Conservation (phyloP, 192 early-diverging fungal species). For the Chytriomyces hyalinus region DNA sequence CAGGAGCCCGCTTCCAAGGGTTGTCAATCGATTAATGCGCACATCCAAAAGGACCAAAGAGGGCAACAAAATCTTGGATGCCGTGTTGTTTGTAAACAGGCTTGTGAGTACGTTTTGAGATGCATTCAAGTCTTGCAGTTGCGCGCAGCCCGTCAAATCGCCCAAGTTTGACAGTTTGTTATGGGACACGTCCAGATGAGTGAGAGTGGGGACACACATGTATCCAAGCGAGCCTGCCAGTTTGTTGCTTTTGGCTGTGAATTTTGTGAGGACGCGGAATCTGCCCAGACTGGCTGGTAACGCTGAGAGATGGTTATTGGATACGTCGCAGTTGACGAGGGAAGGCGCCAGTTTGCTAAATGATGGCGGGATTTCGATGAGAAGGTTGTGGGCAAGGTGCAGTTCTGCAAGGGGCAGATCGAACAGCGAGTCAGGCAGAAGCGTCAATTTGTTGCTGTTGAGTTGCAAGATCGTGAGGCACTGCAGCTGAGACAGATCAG, state of each 20-base stretch:
- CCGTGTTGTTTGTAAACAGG: not conserved
- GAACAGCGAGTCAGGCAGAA: constrained; percentile 35
- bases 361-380: constrained; percentile 32
- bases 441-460: constrained; percentile 36
- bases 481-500: constrained; percentile 31
- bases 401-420: constrained; percentile 38
- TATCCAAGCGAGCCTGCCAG: constrained; percentile 16
- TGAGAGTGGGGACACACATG: constrained; percentile 23
- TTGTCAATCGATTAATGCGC: constrained; percentile 20
- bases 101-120: constrained; percentile 36
- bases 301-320: constrained; percentile 23
- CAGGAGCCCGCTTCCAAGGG: constrained; percentile 14
- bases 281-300: constrained; percentile 5
- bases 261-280: constrained; percentile 27
- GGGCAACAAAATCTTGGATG: constrained; percentile 12
- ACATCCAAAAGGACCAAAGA: constrained; percentile 38
- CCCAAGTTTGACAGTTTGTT: constrained; percentile 38
- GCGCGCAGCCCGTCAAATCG: not conserved
- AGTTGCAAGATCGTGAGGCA: constrained; percentile 46
- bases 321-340: constrained; percentile 37
- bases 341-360: not conserved
- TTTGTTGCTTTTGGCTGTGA: constrained; percentile 31
- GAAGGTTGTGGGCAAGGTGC: constrained; percentile 41
- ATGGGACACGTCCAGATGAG: constrained; percentile 44
- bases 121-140: constrained; percentile 33